phyloP scores from a whole-genome alignment of 495 filamentous ascomycete species.

The Friedmanniomyces endolithicus region DNA sequence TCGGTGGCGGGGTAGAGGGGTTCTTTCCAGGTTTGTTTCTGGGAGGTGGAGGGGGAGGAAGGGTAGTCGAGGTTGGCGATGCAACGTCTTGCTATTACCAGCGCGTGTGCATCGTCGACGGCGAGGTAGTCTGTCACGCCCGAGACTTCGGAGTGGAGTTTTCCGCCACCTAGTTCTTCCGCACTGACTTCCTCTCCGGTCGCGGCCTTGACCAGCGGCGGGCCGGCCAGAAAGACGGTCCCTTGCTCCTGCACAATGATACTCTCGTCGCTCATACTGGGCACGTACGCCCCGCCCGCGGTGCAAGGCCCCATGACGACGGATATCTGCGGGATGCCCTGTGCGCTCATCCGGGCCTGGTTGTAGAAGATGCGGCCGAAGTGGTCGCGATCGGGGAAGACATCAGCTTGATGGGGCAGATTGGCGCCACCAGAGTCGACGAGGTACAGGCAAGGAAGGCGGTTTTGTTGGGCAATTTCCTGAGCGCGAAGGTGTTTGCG shows the following conservation, averaged over 20 bases:
- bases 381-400: constrained; percentile 90
- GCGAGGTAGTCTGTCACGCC: constrained; percentile 97
- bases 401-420: constrained; percentile 87
- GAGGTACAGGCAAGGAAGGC: constrained; percentile 79
- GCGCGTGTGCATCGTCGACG: constrained; percentile 83
- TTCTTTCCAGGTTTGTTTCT: constrained; percentile 35
- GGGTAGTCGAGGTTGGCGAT: constrained; percentile 66
- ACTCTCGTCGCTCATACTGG: constrained; percentile 91
- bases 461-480: constrained; percentile 80
- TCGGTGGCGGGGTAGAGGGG: constrained; percentile 75
- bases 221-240: constrained; percentile 91
- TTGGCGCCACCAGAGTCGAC: constrained; percentile 96
- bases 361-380: constrained; percentile 98
- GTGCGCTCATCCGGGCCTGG: constrained; percentile 80
- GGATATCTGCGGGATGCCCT: constrained; percentile 82
- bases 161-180: constrained; percentile 89
- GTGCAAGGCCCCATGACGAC: constrained; percentile 98
- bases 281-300: constrained; percentile 90
- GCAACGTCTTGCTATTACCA: constrained; percentile 73
- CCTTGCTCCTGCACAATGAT: constrained; percentile 94
- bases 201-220: constrained; percentile 89
- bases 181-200: constrained; percentile 88
- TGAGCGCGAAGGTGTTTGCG: constrained; percentile 96
- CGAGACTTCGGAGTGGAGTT: constrained; percentile 75
- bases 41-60: neutral